Base-by-base conservation (phyloP, 2,329 filamentous ascomycete genomes). In the Colletotrichum nymphaeae region DNA sequence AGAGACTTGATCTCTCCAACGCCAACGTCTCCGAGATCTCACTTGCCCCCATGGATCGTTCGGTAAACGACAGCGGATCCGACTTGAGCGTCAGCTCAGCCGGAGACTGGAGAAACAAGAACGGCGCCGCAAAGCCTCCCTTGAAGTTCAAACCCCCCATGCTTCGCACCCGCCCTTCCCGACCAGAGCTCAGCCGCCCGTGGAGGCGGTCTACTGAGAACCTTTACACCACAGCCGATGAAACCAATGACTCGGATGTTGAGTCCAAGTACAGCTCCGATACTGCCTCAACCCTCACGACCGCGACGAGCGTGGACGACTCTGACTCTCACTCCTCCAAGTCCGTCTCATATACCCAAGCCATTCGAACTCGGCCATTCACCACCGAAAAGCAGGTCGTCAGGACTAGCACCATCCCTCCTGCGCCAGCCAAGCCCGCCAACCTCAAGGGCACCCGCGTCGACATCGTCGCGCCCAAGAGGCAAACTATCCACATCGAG, bases 241-340 rank as follows among this genome's bases (percentile, higher is more conserved):
- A 75, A 12, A 64, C 62, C 35, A 64, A 72, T 30, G 74, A 75
- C 53, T 75, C 74, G 5, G 74, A 75, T 12, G 68, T 53, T 11
- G 74, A 75, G 56, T 75, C 73, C 9, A 74, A 72, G 57, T 75
- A 63, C 62, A 75, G 68, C 62, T 75, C 72, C 32, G 70, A 69
- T 49, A 67, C 73, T 28, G 56, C 46, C 26, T 72, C 73, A n/a
- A 57, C 65, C 53, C 24, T 74, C 60, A 75, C 74, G 5, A 64
- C 60, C 62, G 74, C 74, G n/a, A 75, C 74, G n/a, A 75, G 74
- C 49, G 69, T 75, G 26, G 70, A 68, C 2, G 68, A 68, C 14
- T 68, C 63, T 7, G 70, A 73, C 26, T 49, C 32, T 11, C 52
- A 72, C 5, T 53, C 59, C 12, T 69, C 66, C 66, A 74, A 73